A percentile compares a stretch with the other conserved stretches of the same genome.
These are phyloP conservation scores for Leucogyrophana mollusca DNA, from an alignment of 768 basidiomycete species.

Conservation along the genomic window DNA sequence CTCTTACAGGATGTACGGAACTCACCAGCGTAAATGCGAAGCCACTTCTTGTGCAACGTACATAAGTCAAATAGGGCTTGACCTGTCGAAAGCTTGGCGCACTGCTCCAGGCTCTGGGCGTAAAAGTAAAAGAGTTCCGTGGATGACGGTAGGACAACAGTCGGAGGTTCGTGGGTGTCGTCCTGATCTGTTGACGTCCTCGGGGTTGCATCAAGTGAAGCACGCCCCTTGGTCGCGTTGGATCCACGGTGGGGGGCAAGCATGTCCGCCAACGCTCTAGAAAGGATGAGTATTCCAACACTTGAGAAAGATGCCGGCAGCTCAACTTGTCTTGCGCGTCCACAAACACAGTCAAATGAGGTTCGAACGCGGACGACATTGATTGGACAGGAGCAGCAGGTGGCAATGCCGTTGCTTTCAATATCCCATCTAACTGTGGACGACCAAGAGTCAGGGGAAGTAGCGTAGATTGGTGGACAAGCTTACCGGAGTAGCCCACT, in stretches of 20 bases:
- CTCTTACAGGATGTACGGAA: slow-evolving; percentile 12
- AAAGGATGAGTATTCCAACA: not conserved
- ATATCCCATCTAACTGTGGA: slow-evolving; percentile 61
- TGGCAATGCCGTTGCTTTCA: slow-evolving; percentile 50
- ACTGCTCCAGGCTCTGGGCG: slow-evolving; percentile 91
- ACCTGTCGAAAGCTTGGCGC: slow-evolving; percentile 85
- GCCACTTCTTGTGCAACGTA: slow-evolving; percentile 88
- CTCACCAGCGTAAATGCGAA: slow-evolving; percentile 87
- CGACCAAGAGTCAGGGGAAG: not conserved
- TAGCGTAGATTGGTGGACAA: slow-evolving; percentile 1
- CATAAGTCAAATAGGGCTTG: slow-evolving; percentile 81
- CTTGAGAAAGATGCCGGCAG: not conserved
- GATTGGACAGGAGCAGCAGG: slow-evolving; percentile 54
- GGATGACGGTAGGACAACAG: slow-evolving; percentile 85
- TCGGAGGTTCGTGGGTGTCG: slow-evolving; percentile 45
- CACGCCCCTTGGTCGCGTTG: slow-evolving; percentile 54
- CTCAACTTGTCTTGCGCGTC: slow-evolving; percentile 88
- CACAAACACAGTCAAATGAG: slow-evolving; percentile 90
- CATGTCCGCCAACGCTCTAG: slow-evolving; percentile 88
- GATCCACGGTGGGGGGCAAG: slow-evolving; percentile 70
- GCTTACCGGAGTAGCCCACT: slow-evolving; percentile 75
- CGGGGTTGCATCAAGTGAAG: slow-evolving; percentile 61
- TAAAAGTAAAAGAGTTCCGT: slow-evolving; percentile 98
- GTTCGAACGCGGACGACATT: slow-evolving; percentile 89
- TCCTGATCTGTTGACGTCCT: slow-evolving; percentile 38